Conservation (phyloP, 768 basidiomycete genomes). For the Boletus pseudopeckii region DNA sequence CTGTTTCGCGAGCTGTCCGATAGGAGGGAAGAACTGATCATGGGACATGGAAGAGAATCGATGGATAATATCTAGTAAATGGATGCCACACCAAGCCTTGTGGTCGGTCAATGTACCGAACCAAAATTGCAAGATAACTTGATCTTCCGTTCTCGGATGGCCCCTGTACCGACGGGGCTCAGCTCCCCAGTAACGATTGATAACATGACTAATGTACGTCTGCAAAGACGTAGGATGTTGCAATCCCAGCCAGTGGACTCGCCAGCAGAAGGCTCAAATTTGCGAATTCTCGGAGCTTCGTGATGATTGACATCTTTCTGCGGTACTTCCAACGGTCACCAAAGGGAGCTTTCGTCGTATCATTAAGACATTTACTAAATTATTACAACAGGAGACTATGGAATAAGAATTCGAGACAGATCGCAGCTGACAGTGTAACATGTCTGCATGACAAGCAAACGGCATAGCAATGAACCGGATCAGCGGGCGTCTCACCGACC, state of each 20-base stretch:
- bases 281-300: too few species aligned
- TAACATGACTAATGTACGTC: too few species aligned
- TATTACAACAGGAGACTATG: conserved; percentile 22
- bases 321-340: not conserved
- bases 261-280: too few species aligned
- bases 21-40: conserved; percentile 49
- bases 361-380: conserved; percentile 15
- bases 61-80: not conserved
- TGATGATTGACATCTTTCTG: too few species aligned
- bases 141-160: not conserved
- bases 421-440: not conserved
- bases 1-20: conserved; percentile 52
- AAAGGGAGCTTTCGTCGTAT: not conserved
- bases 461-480: not conserved
- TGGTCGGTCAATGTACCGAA: not conserved
- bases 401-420: not conserved
- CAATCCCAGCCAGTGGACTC: too few species aligned
- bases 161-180: not conserved
- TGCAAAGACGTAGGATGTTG: too few species aligned
- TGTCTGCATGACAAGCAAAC: conserved; percentile 1
- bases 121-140: not conserved
- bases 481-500: not conserved
- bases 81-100: not conserved
- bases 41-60: conserved; percentile 21
- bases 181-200: too few species aligned